These are phyloP conservation scores for Rhizomucor pusillus DNA, from an alignment of 371 early-diverging fungal species.

Conservation along the genomic window DNA sequence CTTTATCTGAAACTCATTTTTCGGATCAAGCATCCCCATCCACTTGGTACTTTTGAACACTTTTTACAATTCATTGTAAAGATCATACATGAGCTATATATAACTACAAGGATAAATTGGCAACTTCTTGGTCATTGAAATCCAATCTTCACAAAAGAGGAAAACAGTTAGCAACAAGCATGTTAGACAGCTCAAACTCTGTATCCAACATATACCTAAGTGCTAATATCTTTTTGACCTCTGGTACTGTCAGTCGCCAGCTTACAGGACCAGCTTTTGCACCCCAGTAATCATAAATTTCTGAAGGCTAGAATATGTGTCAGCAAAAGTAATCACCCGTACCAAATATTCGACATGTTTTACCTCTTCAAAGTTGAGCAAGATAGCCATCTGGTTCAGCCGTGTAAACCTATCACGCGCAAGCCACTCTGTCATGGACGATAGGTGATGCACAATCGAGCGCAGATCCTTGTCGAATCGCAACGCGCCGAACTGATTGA, in stretches of 20 bases:
- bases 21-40: no score
- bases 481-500: slow-evolving; percentile 82
- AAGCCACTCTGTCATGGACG: slow-evolving; percentile 60
- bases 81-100: no score
- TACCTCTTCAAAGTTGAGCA: slow-evolving; percentile 78
- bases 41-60: no score
- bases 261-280: slow-evolving; percentile 38
- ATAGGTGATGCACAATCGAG: slow-evolving; percentile 66
- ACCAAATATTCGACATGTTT: no score
- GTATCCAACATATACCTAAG: no score
- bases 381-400: slow-evolving; percentile 76
- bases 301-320: slow-evolving; percentile 44
- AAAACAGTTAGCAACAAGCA: no score
- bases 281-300: slow-evolving; percentile 76
- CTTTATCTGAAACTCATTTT: no score
- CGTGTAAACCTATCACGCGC: slow-evolving; percentile 76
- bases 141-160: no score
- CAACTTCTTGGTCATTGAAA: no score
- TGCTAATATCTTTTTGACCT: slow-evolving; percentile 57
- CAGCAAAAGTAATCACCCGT: background rate
- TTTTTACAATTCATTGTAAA: no score
- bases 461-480: slow-evolving; percentile 90
- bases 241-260: slow-evolving; percentile 44
- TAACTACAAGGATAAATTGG: no score
- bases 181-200: no score